These are phyloP conservation scores for Punctularia strigosozonata DNA, from an alignment of 768 basidiomycete genomes.

Conservation along the genomic window DNA sequence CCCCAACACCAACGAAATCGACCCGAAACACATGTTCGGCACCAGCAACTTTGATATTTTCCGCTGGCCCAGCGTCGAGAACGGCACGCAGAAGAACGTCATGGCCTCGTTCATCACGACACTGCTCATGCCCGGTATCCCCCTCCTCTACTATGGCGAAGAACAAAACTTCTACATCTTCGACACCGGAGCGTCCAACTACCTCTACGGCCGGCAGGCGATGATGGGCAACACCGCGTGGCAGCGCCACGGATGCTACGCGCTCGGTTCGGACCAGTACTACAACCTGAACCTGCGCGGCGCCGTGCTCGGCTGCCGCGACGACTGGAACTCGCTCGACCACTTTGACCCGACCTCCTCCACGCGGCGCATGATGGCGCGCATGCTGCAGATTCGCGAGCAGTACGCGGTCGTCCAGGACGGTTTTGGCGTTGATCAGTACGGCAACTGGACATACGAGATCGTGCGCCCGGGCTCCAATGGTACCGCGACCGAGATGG, in stretches of 20 bases:
- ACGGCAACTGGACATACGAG: slow-evolving; percentile 74
- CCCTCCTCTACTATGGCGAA: slow-evolving; percentile 80
- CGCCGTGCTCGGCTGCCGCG: slow-evolving; percentile 69
- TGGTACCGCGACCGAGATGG: slow-evolving; percentile 69
- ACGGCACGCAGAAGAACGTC: slow-evolving; percentile 68
- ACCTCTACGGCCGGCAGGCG: slow-evolving; percentile 88
- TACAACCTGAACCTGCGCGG: slow-evolving; percentile 86
- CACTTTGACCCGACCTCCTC: slow-evolving; percentile 90
- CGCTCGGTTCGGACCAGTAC: slow-evolving; percentile 82
- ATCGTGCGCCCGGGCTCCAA: slow-evolving; percentile 84
- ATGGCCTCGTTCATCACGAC: slow-evolving; percentile 71
- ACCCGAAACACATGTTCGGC: slow-evolving; percentile 85
- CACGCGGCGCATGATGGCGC: slow-evolving; percentile 59
- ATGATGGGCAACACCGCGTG: slow-evolving; percentile 81
- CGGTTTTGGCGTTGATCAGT: slow-evolving; percentile 74
- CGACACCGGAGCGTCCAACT: slow-evolving; percentile 85
- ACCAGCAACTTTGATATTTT: slow-evolving; percentile 93
- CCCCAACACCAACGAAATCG: slow-evolving; percentile 45
- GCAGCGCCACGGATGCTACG: slow-evolving; percentile 91
- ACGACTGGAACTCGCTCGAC: slow-evolving; percentile 88
- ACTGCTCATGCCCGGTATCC: slow-evolving; percentile 79
- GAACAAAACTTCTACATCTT: slow-evolving; percentile 85
- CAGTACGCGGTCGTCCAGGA: slow-evolving; percentile 72
- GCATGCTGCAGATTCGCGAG: slow-evolving; percentile 59
- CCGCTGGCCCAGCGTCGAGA: slow-evolving; percentile 83